Evolutionary conservation across 1,284 basidiomycete species (phyloP).

Genomic region (Moesziomyces sp.): DNA sequence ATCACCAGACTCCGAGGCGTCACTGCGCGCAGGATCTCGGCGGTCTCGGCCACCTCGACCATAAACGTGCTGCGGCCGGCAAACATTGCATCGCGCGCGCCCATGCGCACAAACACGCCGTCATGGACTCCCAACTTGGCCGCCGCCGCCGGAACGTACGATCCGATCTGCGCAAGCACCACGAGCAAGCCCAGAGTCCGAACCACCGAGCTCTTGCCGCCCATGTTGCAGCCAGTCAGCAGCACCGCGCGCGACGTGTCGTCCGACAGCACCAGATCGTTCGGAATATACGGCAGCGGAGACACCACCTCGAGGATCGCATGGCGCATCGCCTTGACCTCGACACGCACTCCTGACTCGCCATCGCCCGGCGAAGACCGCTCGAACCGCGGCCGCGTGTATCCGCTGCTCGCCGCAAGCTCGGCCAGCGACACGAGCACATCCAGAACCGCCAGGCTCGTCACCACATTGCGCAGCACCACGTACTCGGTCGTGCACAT

Average conservation of each 20-base stretch:
- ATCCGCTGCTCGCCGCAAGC: conserved; percentile 49
- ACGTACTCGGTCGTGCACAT: conserved; percentile 50
- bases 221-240: conserved; percentile 67
- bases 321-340: conserved; percentile 55
- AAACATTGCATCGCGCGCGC: conserved; percentile 84
- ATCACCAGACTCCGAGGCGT: conserved; percentile 68
- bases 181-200: conserved; percentile 61
- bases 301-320: conserved; percentile 57
- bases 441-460: conserved; percentile 53
- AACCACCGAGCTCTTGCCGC: conserved; percentile 76
- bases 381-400: conserved; percentile 34
- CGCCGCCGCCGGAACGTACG: conserved; percentile 75
- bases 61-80: conserved; percentile 90
- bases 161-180: conserved; percentile 72
- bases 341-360: conserved; percentile 15
- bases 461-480: conserved; percentile 49
- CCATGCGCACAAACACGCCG: conserved; percentile 84
- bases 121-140: conserved; percentile 83
- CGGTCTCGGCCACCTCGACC: conserved; percentile 94
- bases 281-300: conserved; percentile 53
- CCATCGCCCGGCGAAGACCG: background rate
- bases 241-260: conserved; percentile 37
- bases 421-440: conserved; percentile 49
- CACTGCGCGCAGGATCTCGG: conserved; percentile 77
- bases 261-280: conserved; percentile 43